A percentile compares a stretch with the other conserved stretches of the same genome.
Conservation (phyloP, 148 eudicot genomes). For the Cornus florida region DNA sequence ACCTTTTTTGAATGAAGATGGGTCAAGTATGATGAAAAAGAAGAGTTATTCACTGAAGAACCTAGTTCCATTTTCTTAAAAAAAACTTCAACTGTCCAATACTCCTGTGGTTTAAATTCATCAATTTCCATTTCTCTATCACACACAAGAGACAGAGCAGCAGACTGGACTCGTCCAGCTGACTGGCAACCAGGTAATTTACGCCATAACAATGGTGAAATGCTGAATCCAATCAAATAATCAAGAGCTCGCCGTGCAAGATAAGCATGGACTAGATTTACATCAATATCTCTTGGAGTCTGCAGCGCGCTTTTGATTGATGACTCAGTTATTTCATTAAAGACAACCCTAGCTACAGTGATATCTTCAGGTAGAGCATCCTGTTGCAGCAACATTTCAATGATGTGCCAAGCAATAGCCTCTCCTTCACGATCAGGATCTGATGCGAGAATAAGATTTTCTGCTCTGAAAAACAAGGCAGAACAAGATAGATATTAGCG, state of each 20-base stretch:
- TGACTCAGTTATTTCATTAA: conserved; percentile 85
- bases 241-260: conserved; percentile 98
- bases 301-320: conserved; percentile 79
- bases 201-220: conserved; percentile 91
- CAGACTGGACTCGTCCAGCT: conserved; percentile 98
- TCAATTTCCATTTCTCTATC: conserved; percentile 89
- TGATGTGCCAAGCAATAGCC: conserved; percentile 97
- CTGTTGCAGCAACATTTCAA: conserved; percentile 91
- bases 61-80: conserved; percentile 36
- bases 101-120: conserved; percentile 74
- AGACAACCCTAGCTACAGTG: conserved; percentile 81
- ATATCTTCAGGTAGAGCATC: conserved; percentile 61
- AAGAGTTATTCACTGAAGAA: conserved; percentile 13
- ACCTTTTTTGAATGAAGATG: conserved; percentile 63
- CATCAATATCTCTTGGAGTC: conserved; percentile 77
- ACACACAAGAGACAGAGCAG: conserved; percentile 81
- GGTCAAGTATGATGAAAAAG: conserved; percentile 67
- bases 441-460: conserved; percentile 95
- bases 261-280: conserved; percentile 88
- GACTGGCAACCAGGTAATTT: conserved; percentile 97
- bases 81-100: conserved; percentile 76
- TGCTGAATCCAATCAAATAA: conserved; percentile 94
- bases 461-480: conserved; percentile 65
- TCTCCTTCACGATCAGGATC: conserved; percentile 99
- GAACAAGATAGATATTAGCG: conserved; percentile 29